Evolutionary conservation across 768 basidiomycete species (phyloP).

Genomic region (Mycena latifolia): DNA sequence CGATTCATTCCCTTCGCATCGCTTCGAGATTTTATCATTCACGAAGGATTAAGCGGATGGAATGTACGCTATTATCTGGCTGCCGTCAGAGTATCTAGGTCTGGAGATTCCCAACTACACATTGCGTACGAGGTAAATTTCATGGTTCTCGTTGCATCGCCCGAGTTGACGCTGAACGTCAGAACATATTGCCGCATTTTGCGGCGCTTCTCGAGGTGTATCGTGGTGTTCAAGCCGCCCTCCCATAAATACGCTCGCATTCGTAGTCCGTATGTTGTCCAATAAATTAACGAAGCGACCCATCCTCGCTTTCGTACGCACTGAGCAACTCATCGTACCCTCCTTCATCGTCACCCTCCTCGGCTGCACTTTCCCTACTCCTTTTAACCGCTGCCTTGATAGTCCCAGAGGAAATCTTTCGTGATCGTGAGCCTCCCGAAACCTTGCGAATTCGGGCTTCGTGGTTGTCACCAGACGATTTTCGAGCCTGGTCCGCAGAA

Average conservation of each 20-base stretch:
- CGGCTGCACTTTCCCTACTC: slow-evolving; percentile 72
- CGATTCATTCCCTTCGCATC: slow-evolving; percentile 70
- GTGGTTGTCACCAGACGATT: slow-evolving; percentile 53
- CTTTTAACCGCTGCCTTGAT: slow-evolving; percentile 52
- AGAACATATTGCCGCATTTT: slow-evolving; percentile 78
- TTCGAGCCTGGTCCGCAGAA: slow-evolving; percentile 52
- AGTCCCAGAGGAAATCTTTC: slow-evolving; percentile 62
- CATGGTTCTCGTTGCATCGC: slow-evolving; percentile 6
- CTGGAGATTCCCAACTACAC: slow-evolving; percentile 51
- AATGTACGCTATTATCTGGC: slow-evolving; percentile 78
- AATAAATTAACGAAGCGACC: slow-evolving; percentile 34
- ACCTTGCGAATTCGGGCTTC: slow-evolving; percentile 57
- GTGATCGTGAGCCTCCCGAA: slow-evolving; percentile 53
- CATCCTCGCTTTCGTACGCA: slow-evolving; percentile 85
- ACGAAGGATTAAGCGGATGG: slow-evolving; percentile 82
- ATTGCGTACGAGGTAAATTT: slow-evolving; percentile 72
- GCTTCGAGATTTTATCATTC: slow-evolving; percentile 75
- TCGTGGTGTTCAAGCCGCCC: slow-evolving; percentile 65
- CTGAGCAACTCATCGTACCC: slow-evolving; percentile 83
- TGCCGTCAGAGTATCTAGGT: slow-evolving; percentile 51
- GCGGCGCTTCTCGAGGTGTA: slow-evolving; percentile 71
- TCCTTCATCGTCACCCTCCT: slow-evolving; percentile 81
- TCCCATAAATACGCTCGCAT: slow-evolving; percentile 28
- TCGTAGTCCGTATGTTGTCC: slow-evolving; percentile 11
- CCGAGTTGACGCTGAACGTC: slow-evolving; percentile 14